Base-by-base conservation (phyloP, 306 rosid genomes). In the Fragaria ananassa region DNA sequence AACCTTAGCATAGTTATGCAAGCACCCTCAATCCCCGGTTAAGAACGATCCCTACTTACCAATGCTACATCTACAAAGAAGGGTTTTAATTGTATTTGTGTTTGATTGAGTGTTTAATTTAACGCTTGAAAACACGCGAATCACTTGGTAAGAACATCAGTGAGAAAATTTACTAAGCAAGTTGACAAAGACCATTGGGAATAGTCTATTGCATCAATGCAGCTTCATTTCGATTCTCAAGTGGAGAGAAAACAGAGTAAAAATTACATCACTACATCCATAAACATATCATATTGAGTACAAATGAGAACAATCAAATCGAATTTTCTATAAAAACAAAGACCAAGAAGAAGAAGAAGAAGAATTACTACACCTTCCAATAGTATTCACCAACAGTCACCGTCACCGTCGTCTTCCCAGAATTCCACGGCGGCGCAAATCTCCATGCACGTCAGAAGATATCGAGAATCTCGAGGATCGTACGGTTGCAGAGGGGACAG, bases 401-500 rank as follows among this genome's bases (percentile, higher is more conserved):
- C 45, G 6, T 63, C 23, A 8, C 8, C 23, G 63, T 21, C 29
- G 3, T 37, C 14, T 47, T 21, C 31, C 50, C 71, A 21, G 47
- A 41, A 19, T 4, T 18, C 49, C 31, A 18, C 13, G 13, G 70
- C 21, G 64, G 35, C 47, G 3, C 44, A 5, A 25, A 58, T 73
- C 42, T 68, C 57, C 45, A 57, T 51, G 74, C 70, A 0, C 47
- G 27, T 63, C 76, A 86, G 89, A 92, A 96, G 27, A 96, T 92
- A 49, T 96, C 93, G 29, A 96, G 98, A 75, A 91, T 89, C 91
- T 92, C 97, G 79, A 91, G 87, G 80, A 92, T 89, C 76, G 89
- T 86, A 85, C 98, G 93, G 81, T 92, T 96, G 63, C 99, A 96
- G 62, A 96, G 98, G 81, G 99, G 99, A 78, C 99, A 96, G 5